Percentiles rank a stretch among this genome's conserved stretches.
These are phyloP conservation scores for Saraca asoca DNA, from an alignment of 331 rosid genomes.

Conservation along the genomic window DNA sequence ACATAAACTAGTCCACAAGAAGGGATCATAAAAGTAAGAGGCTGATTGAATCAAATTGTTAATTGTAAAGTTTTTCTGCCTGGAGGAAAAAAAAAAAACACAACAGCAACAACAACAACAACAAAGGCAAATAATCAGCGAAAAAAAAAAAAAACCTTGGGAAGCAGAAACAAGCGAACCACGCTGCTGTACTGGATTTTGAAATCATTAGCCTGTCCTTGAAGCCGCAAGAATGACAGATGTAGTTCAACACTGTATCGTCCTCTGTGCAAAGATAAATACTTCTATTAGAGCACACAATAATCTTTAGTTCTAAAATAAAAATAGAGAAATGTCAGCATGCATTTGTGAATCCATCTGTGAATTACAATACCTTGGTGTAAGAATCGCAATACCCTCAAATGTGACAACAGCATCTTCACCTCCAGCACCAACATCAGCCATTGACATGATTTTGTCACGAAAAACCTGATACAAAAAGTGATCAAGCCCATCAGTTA, in stretches of 20 bases:
- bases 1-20: slow-evolving; percentile 10
- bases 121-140: slow-evolving; percentile 19
- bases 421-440: slow-evolving; percentile 91
- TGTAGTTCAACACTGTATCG: slow-evolving; percentile 97
- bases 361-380: slow-evolving; percentile 72
- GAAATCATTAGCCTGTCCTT: slow-evolving; percentile 98
- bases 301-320: slow-evolving; percentile 1
- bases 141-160: slow-evolving; percentile 77
- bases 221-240: slow-evolving; percentile 86
- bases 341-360: background rate
- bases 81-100: slow-evolving; percentile 1
- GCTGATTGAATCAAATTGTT: background rate
- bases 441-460: slow-evolving; percentile 90
- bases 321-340: background rate
- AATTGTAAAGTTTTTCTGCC: background rate
- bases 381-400: slow-evolving; percentile 98
- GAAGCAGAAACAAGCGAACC: slow-evolving; percentile 92
- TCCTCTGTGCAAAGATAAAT: slow-evolving; percentile 61
- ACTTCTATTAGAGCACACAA: slow-evolving; percentile 29
- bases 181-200: slow-evolving; percentile 98
- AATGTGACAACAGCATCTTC: slow-evolving; percentile 96
- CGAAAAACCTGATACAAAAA: slow-evolving; percentile 71
- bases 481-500: slow-evolving; percentile 29
- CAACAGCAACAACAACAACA: no score
- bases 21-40: slow-evolving; percentile 16